Base-by-base conservation (phyloP, 495 filamentous ascomycete genomes). In the Aspergillus indologenus region DNA sequence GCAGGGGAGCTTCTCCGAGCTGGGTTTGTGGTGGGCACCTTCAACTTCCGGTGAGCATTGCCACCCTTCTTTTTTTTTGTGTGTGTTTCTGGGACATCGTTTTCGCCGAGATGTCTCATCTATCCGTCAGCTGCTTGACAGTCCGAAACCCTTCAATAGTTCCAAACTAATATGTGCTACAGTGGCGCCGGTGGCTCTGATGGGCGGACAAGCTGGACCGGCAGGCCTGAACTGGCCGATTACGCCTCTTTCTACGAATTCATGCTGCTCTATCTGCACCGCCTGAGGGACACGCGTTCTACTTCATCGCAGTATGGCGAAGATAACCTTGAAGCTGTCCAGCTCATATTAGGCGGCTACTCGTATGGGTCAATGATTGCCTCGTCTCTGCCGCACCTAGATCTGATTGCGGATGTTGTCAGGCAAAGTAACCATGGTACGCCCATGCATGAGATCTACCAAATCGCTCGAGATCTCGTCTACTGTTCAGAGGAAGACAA, bases 301-400 rank as follows among this genome's bases (percentile, higher is more conserved):
- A 40, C 60, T 11, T 21, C 21, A 21, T 48, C 29, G 24, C 56
- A 12, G 20, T 23, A 24, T 20, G 51, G 26, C 9, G 12, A 11
- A 9, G 34, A 51, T 53, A 42, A 5, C 17, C 20, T 21, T 7
- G 7, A 44, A 6, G 21, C 9, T 19, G 24, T 47, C 59, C 22
- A 55, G 34, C 34, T 92, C 5, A 67, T 96, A 1, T 68, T 95
- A 5, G 88, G 81, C 2, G 94, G 94, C 44, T 98, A 98, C 70
- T 97, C 93, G 0, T 98, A 96, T 67, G 94, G 94, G 40, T 87
- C 91, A 5, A 77, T 96, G 59, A 84, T 98, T 45, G 83, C 90
- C 12, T 84, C 81, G 4, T 83, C 86, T 61, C 83, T 93, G 5
- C 92, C 91, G 2, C 67, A 78, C 12, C 71, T 87, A 22, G 68